Base-by-base conservation (phyloP, 208 protist genomes). In the Lotmaria passim region DNA sequence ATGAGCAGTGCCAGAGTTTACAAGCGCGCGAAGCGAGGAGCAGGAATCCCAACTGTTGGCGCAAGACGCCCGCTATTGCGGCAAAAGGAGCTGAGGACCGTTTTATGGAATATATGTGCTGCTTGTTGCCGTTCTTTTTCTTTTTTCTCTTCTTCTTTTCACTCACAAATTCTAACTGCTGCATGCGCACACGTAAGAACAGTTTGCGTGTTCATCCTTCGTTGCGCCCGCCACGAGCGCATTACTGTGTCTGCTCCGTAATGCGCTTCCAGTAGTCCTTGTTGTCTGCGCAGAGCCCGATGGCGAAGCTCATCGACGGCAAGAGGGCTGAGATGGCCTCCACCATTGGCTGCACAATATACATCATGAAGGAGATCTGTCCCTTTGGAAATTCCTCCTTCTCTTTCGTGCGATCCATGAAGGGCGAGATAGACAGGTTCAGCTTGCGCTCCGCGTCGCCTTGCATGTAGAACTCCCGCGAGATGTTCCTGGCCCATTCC, bases 331-430 rank as follows among this genome's bases (percentile, higher is more conserved):
- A 80, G 15, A 96, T 77, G 19, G 85, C 86, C 80, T 97, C 91
- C 50, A 97, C 69, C 89, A 96, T 93, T 8, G 93, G 93, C 41
- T 89, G 78, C 11, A 96, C 90, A 79, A 98, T 94, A 57, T 91
- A 97, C 75, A 93, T 97, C 59, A 97, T 96, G 79, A 97, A 98
- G 3, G 85, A 89, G 26, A 94, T 91, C 82, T 98, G 94, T 3
- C 93, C 91, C 48, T 93, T 90, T 21, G 90, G 84, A 48, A 98
- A 96, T 53, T 96, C 90, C 51, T 82, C 79, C 41, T 73, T 61
- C 34, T 90, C 83, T 73, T 90, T 92, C 7, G 50, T 87, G 55
- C 95, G 90, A 56, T 97, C 90, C 91, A 98, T 98, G 60, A 97
- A 98, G 8, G 95, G 95, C 2, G 95, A 97, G 36, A 98, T 81